A percentile compares a stretch with the other conserved stretches of the same genome.
phyloP scores from a whole-genome alignment of 768 basidiomycete species.

The Pholiota molesta region DNA sequence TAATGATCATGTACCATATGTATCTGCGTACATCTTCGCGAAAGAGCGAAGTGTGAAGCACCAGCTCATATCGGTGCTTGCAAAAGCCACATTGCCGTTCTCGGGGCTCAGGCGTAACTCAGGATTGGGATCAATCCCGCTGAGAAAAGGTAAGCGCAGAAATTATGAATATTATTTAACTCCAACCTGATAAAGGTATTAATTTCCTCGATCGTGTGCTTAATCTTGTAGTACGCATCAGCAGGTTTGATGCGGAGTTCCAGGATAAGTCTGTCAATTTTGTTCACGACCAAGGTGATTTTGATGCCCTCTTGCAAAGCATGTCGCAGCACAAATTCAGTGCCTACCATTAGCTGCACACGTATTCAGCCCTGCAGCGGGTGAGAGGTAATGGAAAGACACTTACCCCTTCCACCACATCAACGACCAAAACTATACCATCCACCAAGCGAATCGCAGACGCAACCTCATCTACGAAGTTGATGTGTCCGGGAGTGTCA shows the following conservation, averaged over 20 bases:
- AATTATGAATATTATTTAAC: conserved; percentile 3
- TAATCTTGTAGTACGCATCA: conserved; percentile 99
- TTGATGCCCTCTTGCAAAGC: conserved; percentile 87
- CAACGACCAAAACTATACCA: conserved; percentile 92
- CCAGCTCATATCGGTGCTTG: conserved; percentile 97
- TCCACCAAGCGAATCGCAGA: conserved; percentile 85
- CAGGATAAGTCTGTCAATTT: conserved; percentile 95
- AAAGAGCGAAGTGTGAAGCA: conserved; percentile 95
- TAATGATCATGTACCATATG: conserved; percentile 62
- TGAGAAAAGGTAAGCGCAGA: conserved; percentile 26
- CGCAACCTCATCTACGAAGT: conserved; percentile 98
- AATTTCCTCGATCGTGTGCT: conserved; percentile 98
- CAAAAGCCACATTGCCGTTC: conserved; percentile 95
- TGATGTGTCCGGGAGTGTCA: conserved; percentile 98
- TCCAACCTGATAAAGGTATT: conserved; percentile 92
- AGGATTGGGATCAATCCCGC: conserved; percentile 87
- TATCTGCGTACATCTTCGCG: conserved; percentile 94
- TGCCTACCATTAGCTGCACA: conserved; percentile 85
- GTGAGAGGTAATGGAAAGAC: conserved; percentile 4
- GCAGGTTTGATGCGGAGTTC: conserved; percentile 94
- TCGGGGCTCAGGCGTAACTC: conserved; percentile 91
- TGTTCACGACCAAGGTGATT: conserved; percentile 94
- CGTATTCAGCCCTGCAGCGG: conserved; percentile 16
- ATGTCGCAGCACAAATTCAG: conserved; percentile 87
- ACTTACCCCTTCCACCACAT: conserved; percentile 96